Percentiles rank a stretch among this genome's conserved stretches.
Conservation (phyloP, 495 filamentous ascomycete species). For the Aspergillus cavernicola region DNA sequence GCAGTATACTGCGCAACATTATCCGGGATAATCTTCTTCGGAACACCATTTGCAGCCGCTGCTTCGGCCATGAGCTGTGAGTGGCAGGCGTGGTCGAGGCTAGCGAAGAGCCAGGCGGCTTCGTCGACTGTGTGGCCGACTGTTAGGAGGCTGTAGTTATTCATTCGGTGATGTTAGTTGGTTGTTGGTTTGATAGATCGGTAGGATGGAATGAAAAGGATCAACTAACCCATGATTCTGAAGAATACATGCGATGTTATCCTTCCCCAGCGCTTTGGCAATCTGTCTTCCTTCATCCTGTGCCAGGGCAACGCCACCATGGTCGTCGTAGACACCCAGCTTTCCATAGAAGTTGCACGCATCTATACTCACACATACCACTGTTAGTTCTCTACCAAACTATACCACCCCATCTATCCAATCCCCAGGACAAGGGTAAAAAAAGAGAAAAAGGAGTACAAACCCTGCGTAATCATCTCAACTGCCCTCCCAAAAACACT, state of each 20-base stretch:
- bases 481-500: conserved; percentile 44
- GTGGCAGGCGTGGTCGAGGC: conserved; percentile 62
- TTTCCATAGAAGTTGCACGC: conserved; percentile 55
- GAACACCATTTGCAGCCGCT: conserved; percentile 52
- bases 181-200: too few relatives aligned
- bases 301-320: conserved; percentile 56
- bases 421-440: too few relatives aligned
- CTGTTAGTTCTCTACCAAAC: too few relatives aligned
- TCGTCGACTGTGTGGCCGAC: conserved; percentile 63
- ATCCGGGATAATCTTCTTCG: conserved; percentile 49
- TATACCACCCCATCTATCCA: too few relatives aligned
- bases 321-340: conserved; percentile 49
- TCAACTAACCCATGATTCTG: conserved; percentile 59
- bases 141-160: conserved; percentile 54
- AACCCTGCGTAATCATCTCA: conserved; percentile 50
- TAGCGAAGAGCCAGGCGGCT: conserved; percentile 64
- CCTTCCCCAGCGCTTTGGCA: conserved; percentile 53
- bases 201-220: neutral
- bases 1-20: conserved; percentile 40
- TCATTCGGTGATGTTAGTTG: too few relatives aligned
- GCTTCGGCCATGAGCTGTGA: conserved; percentile 64
- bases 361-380: conserved; percentile 40
- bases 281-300: conserved; percentile 59
- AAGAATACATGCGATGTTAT: conserved; percentile 60
- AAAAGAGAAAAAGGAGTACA: neutral